Evolutionary conservation across 768 basidiomycete genomes (phyloP), one percentile per base, ranked within the genome.

Genomic region (Pulveroboletus sp.): DNA sequence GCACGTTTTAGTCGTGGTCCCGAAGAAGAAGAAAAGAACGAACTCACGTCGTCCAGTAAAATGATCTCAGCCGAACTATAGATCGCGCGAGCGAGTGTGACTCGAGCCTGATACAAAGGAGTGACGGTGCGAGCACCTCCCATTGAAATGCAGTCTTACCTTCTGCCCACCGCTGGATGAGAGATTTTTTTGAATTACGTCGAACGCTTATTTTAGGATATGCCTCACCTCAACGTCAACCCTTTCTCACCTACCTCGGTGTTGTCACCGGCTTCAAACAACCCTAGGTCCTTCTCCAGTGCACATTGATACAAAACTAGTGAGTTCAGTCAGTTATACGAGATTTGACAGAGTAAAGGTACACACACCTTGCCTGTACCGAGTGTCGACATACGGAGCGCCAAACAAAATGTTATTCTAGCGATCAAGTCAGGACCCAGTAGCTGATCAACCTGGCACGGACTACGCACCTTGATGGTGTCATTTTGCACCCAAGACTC

Each of bases 401-500:
- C 47, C 40, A 8, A 48, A 48, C 6, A 48, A 8, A 26, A 48
- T 43, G 17, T 44, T 48, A 12, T 48, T 48, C 47, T 48, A 33
- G 40, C 15, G 11, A 43, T 17, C 3, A 28, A 1, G n/a, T 7
- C 26, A 11, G 6, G 18, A 12, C 6, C 21, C n/a, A 15, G 3
- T 8, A 11, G 17, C n/a, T 6, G 30, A 2, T 28, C 5, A 6
- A 42, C 17, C 10, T 21, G 18, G 18, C 3, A 7, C 14, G 24
- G 6, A 5, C 18, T 15, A 24, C 28, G n/a, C 12, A 45, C 47
- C 31, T 45, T 48, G 41, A 44, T 48, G 41, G 47, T 48, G 9
- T 48, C 47, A n/a, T 45, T 48, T 24, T 48, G 47, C 27, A 48
- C 32, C 47, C 47, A 48, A 3, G 47, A 48, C 3, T 48, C 32